phyloP scores from a whole-genome alignment of 768 basidiomycete genomes.

The Porpolomopsis calyptriformis region DNA sequence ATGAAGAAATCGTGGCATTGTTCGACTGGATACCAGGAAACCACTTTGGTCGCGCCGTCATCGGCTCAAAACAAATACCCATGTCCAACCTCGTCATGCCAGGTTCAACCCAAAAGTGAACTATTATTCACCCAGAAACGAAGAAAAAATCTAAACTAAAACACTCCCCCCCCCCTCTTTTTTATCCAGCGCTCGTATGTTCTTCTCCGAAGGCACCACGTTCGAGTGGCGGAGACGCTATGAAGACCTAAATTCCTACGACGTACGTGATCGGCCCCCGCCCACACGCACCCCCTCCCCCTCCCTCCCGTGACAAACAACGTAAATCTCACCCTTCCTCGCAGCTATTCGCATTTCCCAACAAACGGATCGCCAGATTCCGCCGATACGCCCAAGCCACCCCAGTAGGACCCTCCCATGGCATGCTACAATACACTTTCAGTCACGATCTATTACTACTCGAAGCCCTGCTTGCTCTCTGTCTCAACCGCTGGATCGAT shows the following conservation, averaged over 20 bases:
- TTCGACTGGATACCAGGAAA: slow-evolving; percentile 45
- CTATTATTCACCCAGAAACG: too few species aligned
- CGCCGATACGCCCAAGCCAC: slow-evolving; percentile 42
- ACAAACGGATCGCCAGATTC: slow-evolving; percentile 47
- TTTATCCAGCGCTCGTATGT: slow-evolving; percentile 44
- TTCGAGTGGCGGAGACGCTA: slow-evolving; percentile 58
- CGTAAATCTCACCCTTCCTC: slow-evolving; percentile 7
- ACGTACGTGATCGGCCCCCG: slow-evolving; percentile 33
- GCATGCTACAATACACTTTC: slow-evolving; percentile 54
- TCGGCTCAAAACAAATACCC: slow-evolving; percentile 43
- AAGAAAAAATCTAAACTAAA: too few species aligned
- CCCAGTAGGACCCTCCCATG: slow-evolving; percentile 54
- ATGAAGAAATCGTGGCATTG: slow-evolving; percentile 37
- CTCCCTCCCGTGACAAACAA: slow-evolving; percentile 2
- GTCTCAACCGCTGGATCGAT: slow-evolving; percentile 70
- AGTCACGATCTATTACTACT: slow-evolving; percentile 48
- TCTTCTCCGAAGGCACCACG: slow-evolving; percentile 42
- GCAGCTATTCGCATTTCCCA: slow-evolving; percentile 40
- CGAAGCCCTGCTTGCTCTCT: slow-evolving; percentile 54
- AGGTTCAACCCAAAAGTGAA: slow-evolving; percentile 42
- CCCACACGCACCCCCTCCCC: too few species aligned
- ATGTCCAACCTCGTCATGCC: slow-evolving; percentile 55
- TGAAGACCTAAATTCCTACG: slow-evolving; percentile 43
- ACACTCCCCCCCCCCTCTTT: slow-evolving; percentile 5
- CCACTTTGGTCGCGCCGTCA: slow-evolving; percentile 43